Evolutionary conservation across 148 eudicot species (phyloP).

Genomic region (Agrostemma githago): DNA sequence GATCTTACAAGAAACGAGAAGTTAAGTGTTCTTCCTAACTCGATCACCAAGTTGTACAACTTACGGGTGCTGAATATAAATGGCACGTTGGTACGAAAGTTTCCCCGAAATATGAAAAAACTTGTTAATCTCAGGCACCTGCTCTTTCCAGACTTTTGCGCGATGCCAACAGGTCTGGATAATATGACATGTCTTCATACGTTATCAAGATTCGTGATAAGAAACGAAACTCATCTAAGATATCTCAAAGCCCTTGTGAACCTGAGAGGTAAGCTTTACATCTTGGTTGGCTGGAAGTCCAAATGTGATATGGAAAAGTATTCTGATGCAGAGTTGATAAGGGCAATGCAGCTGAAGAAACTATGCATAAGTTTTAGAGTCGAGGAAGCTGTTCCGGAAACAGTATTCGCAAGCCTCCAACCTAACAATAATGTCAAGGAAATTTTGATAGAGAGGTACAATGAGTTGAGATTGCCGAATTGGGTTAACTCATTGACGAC

Average conservation of each 20-base stretch:
- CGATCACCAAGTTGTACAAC: conserved; percentile 31
- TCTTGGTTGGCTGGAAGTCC: not conserved
- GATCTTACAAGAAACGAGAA: conserved; percentile 13
- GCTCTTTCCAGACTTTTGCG: not conserved
- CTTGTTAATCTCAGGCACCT: conserved; percentile 24
- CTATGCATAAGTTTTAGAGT: not conserved
- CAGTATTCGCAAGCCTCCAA: not conserved
- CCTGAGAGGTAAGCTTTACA: not conserved
- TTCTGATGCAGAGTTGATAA: not conserved
- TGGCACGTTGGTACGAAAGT: not conserved
- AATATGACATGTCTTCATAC: conserved; percentile 12
- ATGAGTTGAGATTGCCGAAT: not conserved
- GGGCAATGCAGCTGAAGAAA: not conserved
- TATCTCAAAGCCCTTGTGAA: conserved; percentile 3
- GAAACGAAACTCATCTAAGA: not conserved
- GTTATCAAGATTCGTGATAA: not conserved
- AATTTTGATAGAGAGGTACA: not conserved
- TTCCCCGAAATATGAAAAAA: conserved; percentile 19
- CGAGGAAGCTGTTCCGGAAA: not conserved
- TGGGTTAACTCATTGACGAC: not conserved
- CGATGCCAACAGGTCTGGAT: conserved; percentile 14
- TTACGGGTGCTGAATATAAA: conserved; percentile 20
- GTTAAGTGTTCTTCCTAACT: not conserved
- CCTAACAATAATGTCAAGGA: not conserved
- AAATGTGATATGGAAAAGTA: not conserved